Conservation (phyloP, 768 basidiomycete species). For the Tulasnella sp. region DNA sequence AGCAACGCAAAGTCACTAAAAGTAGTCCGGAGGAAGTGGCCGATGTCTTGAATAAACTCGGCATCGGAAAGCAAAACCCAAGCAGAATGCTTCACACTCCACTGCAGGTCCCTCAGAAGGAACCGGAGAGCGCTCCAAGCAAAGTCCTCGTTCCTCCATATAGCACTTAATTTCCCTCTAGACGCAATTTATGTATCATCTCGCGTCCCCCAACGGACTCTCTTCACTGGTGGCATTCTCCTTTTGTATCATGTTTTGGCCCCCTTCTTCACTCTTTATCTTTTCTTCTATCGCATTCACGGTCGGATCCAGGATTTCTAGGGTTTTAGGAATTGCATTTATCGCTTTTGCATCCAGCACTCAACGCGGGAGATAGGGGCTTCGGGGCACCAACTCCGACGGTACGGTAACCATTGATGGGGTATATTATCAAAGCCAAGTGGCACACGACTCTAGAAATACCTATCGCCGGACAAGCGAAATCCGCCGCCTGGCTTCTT, state of each 20-base stretch:
- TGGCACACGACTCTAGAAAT: neutral
- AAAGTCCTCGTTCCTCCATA: constrained; percentile 3
- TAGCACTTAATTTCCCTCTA: neutral
- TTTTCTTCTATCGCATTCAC: neutral
- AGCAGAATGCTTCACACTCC: constrained; percentile 18
- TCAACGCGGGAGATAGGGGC: too few species aligned
- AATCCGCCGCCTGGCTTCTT: constrained; percentile 51
- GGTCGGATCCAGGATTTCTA: neutral
- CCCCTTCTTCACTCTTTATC: neutral
- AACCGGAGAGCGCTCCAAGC: neutral
- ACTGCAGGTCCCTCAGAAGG: constrained; percentile 10
- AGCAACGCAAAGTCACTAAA: constrained; percentile 13
- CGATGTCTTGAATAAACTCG: constrained; percentile 74
- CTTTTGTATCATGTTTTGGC: neutral
- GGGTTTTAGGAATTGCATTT: neutral
- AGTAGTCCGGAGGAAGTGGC: constrained; percentile 59
- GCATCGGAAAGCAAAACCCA: constrained; percentile 55
- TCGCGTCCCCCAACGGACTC: neutral
- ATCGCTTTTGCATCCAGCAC: neutral
- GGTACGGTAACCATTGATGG: too few species aligned
- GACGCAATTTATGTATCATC: neutral
- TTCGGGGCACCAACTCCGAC: too few species aligned
- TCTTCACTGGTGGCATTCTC: neutral
- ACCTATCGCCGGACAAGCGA: constrained; percentile 18
- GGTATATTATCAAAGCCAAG: too few species aligned